phyloP scores from a whole-genome alignment of 164 flowering plant genomes.

The Vitis rupestris region DNA sequence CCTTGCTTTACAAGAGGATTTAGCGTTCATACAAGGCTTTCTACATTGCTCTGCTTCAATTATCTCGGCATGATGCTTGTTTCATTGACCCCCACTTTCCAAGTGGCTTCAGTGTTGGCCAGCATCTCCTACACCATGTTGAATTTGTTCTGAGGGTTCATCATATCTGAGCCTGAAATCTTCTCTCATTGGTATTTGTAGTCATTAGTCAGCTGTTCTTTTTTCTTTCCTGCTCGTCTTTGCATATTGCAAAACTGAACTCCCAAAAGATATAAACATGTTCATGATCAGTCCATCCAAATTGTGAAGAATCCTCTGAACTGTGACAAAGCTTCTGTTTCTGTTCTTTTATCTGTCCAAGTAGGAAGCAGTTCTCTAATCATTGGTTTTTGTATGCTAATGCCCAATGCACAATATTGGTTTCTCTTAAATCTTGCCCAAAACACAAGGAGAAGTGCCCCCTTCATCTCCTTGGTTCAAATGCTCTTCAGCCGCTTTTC shows the following conservation, averaged over 20 bases:
- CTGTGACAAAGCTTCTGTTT: too few relatives aligned
- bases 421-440: too few relatives aligned
- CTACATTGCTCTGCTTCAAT: slow-evolving; percentile 30
- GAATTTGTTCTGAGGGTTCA: slow-evolving; percentile 39
- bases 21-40: slow-evolving; percentile 38
- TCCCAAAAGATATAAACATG: slow-evolving; percentile 34
- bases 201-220: slow-evolving; percentile 15
- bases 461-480: too few relatives aligned
- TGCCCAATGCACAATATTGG: too few relatives aligned
- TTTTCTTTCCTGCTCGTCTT: slow-evolving; percentile 24
- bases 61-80: slow-evolving; percentile 44
- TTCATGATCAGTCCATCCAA: too few relatives aligned
- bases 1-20: slow-evolving; percentile 45
- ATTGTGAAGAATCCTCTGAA: too few relatives aligned
- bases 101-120: slow-evolving; percentile 32
- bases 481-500: too few relatives aligned
- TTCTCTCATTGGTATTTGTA: too few relatives aligned
- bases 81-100: slow-evolving; percentile 32
- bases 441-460: too few relatives aligned
- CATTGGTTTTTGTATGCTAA: too few relatives aligned
- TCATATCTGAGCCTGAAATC: slow-evolving; percentile 25
- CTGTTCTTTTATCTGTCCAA: neutral
- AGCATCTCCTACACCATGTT: slow-evolving; percentile 25
- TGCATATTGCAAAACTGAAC: slow-evolving; percentile 35
- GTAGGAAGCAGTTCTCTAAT: too few relatives aligned